Evolutionary conservation across 1,139 yeast species (phyloP), one percentile per base, ranked within the genome.

Genomic region (Lodderomyces metapsilosis): DNA sequence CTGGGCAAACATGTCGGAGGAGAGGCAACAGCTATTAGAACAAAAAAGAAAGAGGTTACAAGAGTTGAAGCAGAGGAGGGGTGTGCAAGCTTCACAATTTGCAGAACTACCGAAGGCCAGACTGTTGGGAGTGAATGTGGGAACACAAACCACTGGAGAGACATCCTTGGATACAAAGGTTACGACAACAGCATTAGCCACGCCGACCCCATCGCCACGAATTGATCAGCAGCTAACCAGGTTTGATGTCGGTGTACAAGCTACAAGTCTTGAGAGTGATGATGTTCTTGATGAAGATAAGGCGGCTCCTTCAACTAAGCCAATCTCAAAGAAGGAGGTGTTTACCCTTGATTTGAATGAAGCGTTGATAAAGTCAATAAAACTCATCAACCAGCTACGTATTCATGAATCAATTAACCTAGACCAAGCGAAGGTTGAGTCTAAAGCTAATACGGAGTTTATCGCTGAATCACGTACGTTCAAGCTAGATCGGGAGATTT

Each of bases 1-100:
- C n/a, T n/a, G n/a, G n/a, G 37, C 20, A 52, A 5, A 28, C 11
- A 42, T 42, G 45, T 27, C 42, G 16, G 57, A 68, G 71, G 74
- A 70, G 47, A 54, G 76, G 46, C 74, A 66, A 46, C 52, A 65
- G 32, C 50, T 69, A 28, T 52, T 71, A 23, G 74, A 71, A 42
- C 69, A 70, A 51, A 71, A 71, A 48, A 54, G 75, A 36, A 71
- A 65, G 52, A 54, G 76, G 41, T 59, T 72, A 24, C 65, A 62
- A 42, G 76, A 71, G 48, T 57, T 72, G 31, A 62, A 67, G 48
- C 68, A 53, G 51, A 50, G 69, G 37, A 52, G 75, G 21, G 20
- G 18, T 35, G 39, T 25, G 48, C 48, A 18, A 41, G 55, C 39
- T 16, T 41, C 41, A 36, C 39, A 42, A 30, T 18, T 28, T 15